phyloP scores from a whole-genome alignment of 805 yeast species.

The Torulaspora maleeae region DNA sequence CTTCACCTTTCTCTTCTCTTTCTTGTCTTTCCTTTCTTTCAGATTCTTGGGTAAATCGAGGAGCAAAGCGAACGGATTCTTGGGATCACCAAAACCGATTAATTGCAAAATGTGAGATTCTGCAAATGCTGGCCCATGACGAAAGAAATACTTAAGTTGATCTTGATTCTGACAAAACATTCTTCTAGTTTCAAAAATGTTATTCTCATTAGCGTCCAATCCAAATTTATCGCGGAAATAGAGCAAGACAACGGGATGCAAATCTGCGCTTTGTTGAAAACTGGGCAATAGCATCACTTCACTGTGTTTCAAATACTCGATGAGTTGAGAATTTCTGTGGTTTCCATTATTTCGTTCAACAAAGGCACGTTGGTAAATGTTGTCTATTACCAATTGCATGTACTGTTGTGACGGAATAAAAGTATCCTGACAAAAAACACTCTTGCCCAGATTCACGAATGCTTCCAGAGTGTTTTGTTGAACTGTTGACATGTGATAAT shows the following conservation, averaged over 20 bases:
- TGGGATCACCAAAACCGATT: slow-evolving; percentile 71
- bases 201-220: slow-evolving; percentile 56
- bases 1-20: slow-evolving; percentile 50
- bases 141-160: slow-evolving; percentile 62
- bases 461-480: slow-evolving; percentile 70
- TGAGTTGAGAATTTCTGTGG: slow-evolving; percentile 31
- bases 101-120: slow-evolving; percentile 69
- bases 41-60: slow-evolving; percentile 69
- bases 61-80: slow-evolving; percentile 69
- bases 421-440: slow-evolving; percentile 75
- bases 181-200: slow-evolving; percentile 51
- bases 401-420: slow-evolving; percentile 81
- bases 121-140: slow-evolving; percentile 71
- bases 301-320: slow-evolving; percentile 48
- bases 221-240: slow-evolving; percentile 63
- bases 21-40: slow-evolving; percentile 65
- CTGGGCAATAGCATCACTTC: slow-evolving; percentile 62
- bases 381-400: slow-evolving; percentile 70
- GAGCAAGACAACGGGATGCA: slow-evolving; percentile 54
- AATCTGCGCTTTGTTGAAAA: slow-evolving; percentile 50
- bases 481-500: slow-evolving; percentile 84
- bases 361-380: slow-evolving; percentile 55
- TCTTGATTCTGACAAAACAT: slow-evolving; percentile 37
- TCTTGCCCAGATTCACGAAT: slow-evolving; percentile 70
- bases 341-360: slow-evolving; percentile 36